Percentiles rank a stretch among this genome's conserved stretches.
Conservation (phyloP, 2,329 filamentous ascomycete genomes). For the Aspergillus neotritici region DNA sequence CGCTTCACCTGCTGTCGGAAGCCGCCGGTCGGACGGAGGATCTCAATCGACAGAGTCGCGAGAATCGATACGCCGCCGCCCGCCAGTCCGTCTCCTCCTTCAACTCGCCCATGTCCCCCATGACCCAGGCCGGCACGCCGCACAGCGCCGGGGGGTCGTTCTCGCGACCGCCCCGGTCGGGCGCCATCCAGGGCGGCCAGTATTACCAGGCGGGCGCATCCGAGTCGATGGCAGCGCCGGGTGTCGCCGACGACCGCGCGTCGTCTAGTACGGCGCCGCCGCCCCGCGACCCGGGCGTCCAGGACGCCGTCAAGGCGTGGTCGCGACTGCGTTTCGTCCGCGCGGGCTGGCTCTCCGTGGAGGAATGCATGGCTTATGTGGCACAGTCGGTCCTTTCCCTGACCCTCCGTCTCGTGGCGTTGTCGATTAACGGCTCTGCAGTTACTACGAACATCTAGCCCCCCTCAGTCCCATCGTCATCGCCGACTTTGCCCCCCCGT, state of each 20-base stretch:
- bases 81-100: constrained; percentile 37
- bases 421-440: constrained; percentile 28
- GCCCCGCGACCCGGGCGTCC: constrained; percentile 35
- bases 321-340: constrained; percentile 88
- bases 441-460: constrained; percentile 85
- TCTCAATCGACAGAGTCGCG: constrained; percentile 44
- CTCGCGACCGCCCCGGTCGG: constrained; percentile 35
- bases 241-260: constrained; percentile 21
- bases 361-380: constrained; percentile 89
- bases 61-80: constrained; percentile 40
- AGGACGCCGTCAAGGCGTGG: constrained; percentile 80
- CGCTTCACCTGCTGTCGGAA: constrained; percentile 84
- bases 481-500: constrained; percentile 79
- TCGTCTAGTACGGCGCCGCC: constrained; percentile 25
- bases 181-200: constrained; percentile 45
- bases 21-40: constrained; percentile 57
- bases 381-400: constrained; percentile 61
- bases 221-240: constrained; percentile 23
- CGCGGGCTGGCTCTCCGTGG: constrained; percentile 90
- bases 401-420: constrained; percentile 1
- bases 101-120: constrained; percentile 32
- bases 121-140: constrained; percentile 31
- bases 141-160: constrained; percentile 32
- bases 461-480: constrained; percentile 91
- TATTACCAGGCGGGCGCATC: constrained; percentile 41